These are phyloP conservation scores for Coemansia reversa DNA, from an alignment of 192 early-diverging fungal species.

Conservation along the genomic window DNA sequence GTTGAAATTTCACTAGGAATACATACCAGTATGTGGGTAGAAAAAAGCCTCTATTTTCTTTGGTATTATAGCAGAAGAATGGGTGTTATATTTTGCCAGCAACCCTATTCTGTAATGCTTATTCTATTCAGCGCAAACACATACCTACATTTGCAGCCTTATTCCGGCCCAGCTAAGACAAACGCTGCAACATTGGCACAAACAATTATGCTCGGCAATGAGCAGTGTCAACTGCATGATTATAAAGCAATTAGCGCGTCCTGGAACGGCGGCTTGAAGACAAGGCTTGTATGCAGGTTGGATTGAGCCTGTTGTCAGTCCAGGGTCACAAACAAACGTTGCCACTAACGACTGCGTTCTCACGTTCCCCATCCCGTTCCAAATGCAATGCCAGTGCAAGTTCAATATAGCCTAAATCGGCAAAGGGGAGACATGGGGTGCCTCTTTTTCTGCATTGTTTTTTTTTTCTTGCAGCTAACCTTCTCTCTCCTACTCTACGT, in stretches of 20 bases:
- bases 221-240: slow-evolving; percentile 2
- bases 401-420: slow-evolving; percentile 11
- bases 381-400: not conserved
- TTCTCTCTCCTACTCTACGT: not conserved
- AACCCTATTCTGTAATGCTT: too few species aligned
- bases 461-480: not conserved
- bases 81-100: too few species aligned
- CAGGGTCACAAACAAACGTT: not conserved
- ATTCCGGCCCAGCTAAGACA: too few species aligned
- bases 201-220: slow-evolving; percentile 9
- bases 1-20: too few species aligned
- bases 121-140: too few species aligned
- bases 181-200: too few species aligned
- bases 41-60: too few species aligned
- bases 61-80: too few species aligned
- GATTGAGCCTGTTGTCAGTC: not conserved
- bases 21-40: too few species aligned
- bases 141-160: too few species aligned
- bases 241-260: slow-evolving; percentile 11
- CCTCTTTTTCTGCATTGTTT: not conserved
- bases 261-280: not conserved
- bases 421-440: not conserved
- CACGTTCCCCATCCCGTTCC: too few species aligned
- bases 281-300: not conserved
- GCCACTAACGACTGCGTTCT: not conserved